Conservation (phyloP, 2,329 filamentous ascomycete genomes). For the Canariomyces notabilis region DNA sequence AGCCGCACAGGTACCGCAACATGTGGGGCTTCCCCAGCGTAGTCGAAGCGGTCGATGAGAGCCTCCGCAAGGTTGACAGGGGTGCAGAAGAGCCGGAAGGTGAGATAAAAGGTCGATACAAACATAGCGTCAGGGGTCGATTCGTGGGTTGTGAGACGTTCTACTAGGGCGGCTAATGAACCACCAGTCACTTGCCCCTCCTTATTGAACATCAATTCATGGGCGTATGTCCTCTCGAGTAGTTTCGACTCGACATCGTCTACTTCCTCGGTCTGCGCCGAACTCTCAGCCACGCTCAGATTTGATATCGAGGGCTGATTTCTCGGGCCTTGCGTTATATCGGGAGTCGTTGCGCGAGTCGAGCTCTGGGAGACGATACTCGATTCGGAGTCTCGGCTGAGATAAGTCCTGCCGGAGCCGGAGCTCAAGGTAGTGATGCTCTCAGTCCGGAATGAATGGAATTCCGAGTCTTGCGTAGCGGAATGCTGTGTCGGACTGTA, state of each 20-base stretch:
- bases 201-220: slow-evolving; percentile 89
- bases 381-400: slow-evolving; percentile 74
- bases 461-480: slow-evolving; percentile 45
- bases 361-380: slow-evolving; percentile 78
- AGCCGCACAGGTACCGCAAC: slow-evolving; percentile 77
- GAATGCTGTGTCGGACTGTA: slow-evolving; percentile 44
- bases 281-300: slow-evolving; percentile 61
- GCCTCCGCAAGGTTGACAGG: slow-evolving; percentile 72
- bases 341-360: slow-evolving; percentile 83
- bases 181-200: slow-evolving; percentile 93
- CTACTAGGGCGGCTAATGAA: slow-evolving; percentile 84
- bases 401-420: slow-evolving; percentile 72
- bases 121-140: slow-evolving; percentile 88
- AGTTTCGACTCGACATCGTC: slow-evolving; percentile 77
- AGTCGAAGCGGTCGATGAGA: slow-evolving; percentile 88
- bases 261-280: slow-evolving; percentile 64
- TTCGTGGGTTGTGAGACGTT: slow-evolving; percentile 88
- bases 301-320: slow-evolving; percentile 62
- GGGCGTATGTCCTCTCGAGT: slow-evolving; percentile 86
- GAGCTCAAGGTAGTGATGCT: slow-evolving; percentile 71
- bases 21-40: slow-evolving; percentile 72
- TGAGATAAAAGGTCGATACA: slow-evolving; percentile 91
- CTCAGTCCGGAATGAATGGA: slow-evolving; percentile 54
- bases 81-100: slow-evolving; percentile 87
- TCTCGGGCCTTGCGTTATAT: slow-evolving; percentile 51